Percentiles rank a stretch among this genome's conserved stretches.
Evolutionary conservation across 202 grass and related monocot species (phyloP).

Genomic region (Cymbopogon flexuosus): DNA sequence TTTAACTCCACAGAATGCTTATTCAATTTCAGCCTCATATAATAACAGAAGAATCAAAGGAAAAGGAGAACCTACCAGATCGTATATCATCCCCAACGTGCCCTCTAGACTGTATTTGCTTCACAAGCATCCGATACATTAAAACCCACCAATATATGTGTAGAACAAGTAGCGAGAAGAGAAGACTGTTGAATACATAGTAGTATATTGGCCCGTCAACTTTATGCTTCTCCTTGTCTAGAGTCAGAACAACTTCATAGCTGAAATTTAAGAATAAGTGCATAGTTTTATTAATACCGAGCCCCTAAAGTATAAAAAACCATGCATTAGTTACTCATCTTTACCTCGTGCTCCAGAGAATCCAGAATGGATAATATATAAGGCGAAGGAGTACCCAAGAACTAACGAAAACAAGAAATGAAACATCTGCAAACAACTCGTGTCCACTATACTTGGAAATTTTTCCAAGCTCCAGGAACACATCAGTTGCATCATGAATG

Average conservation of each 20-base stretch:
- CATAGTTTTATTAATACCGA: constrained; percentile 23
- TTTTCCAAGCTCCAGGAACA: constrained; percentile 67
- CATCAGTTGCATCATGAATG: constrained; percentile 71
- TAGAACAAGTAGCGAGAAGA: constrained; percentile 71
- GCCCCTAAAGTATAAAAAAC: not conserved
- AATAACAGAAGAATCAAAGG: constrained; percentile 12
- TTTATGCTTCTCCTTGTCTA: constrained; percentile 76
- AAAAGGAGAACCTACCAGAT: constrained; percentile 54
- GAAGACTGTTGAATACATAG: constrained; percentile 80
- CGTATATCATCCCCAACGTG: constrained; percentile 74
- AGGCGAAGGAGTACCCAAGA: constrained; percentile 57
- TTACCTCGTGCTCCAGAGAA: constrained; percentile 81
- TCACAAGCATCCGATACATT: constrained; percentile 61
- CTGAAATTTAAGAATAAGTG: constrained; percentile 40
- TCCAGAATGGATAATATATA: constrained; percentile 71
- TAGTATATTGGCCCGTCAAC: constrained; percentile 81
- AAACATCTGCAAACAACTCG: constrained; percentile 44
- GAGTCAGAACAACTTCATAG: constrained; percentile 61
- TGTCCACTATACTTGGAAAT: constrained; percentile 57
- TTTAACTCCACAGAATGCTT: not conserved
- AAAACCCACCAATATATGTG: constrained; percentile 73
- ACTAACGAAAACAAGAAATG: constrained; percentile 61
- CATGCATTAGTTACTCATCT: constrained; percentile 1
- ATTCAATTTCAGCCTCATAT: not conserved
- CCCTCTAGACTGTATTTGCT: constrained; percentile 54